Evolutionary conservation across 371 early-diverging fungal species (phyloP).

Genomic region (Dichotomocladium elegans): DNA sequence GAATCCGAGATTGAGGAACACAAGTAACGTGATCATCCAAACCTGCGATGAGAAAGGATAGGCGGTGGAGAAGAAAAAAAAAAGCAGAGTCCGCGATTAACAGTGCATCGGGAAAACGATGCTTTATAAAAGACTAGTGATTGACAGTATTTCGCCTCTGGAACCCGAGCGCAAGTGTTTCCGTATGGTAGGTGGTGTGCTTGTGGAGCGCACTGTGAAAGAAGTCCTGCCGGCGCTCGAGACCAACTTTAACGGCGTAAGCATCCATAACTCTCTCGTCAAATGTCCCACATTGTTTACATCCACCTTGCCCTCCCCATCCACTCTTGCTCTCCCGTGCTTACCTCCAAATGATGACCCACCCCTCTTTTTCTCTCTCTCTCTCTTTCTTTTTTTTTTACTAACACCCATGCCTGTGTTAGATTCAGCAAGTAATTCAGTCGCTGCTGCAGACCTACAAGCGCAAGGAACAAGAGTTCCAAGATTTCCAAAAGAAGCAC

Average conservation of each 20-base stretch:
- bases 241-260: conserved; percentile 84
- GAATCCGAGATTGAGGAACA: conserved; percentile 95
- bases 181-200: conserved; percentile 89
- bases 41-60: background rate
- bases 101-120: background rate
- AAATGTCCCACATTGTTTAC: no score
- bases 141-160: conserved; percentile 87
- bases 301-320: no score
- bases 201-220: conserved; percentile 88
- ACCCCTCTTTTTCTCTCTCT: no score
- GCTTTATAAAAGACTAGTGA: conserved; percentile 68
- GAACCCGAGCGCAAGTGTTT: conserved; percentile 86
- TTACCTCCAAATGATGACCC: background rate
- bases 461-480: conserved; percentile 85
- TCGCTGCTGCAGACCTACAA: conserved; percentile 77
- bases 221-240: conserved; percentile 90
- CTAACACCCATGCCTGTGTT: background rate
- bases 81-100: no score
- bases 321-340: background rate
- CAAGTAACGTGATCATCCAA: conserved; percentile 49
- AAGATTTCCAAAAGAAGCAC: conserved; percentile 79
- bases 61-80: no score
- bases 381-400: no score
- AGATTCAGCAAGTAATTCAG: conserved; percentile 77
- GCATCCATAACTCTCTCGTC: conserved; percentile 15